Evolutionary conservation across 306 rosid genomes (phyloP), one percentile per base, ranked within the genome.

Genomic region (Cucumis cinereus): DNA sequence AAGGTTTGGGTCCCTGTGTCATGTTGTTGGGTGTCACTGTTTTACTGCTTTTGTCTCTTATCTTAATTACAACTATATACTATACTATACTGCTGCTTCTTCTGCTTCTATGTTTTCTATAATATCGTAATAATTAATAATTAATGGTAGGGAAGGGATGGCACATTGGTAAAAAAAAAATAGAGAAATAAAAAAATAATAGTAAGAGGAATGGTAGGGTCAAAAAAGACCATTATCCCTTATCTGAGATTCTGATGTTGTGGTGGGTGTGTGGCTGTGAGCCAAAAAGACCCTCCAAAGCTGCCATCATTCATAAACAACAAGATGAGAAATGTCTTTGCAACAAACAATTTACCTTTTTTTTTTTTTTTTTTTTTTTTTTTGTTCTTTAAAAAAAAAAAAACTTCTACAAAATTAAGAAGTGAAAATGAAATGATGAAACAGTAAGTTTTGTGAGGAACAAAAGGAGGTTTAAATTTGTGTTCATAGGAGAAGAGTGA

Each of bases 221-320:
- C 90, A 87, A 91, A 84, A 84, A 87, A 82, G 84, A 78, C 76
- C 88, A 87, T 86, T 88, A 85, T 84, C 78, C 89, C 86, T 85
- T 81, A 83, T 89, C 84, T 89, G 82, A 91, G 97, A 94, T 91
- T 94, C 95, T 89, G 86, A 85, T 90, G 82, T 10, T 86, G 95
- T 90, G 95, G 91, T 85, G 89, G 43, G 86, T 85, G 83, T 81
- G 88, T 79, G 89, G 86, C 79, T 73, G 85, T 84, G 85, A 86
- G 80, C 90, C 81, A 85, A 82, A 90, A 83, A 79, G 79, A 79
- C 54, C 78, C 78, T 81, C 84, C 84, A 91, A 94, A 94, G 95
- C 90, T 87, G 88, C 86, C 88, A 82, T 86, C 80, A 79, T 78
- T 73, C 89, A 81, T 83, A 76, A 38, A 80, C 67, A 82, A 75